These are phyloP conservation scores for Chrysoporthe deuterocubensis DNA, from an alignment of 2,329 filamentous ascomycete species.

Conservation along the genomic window DNA sequence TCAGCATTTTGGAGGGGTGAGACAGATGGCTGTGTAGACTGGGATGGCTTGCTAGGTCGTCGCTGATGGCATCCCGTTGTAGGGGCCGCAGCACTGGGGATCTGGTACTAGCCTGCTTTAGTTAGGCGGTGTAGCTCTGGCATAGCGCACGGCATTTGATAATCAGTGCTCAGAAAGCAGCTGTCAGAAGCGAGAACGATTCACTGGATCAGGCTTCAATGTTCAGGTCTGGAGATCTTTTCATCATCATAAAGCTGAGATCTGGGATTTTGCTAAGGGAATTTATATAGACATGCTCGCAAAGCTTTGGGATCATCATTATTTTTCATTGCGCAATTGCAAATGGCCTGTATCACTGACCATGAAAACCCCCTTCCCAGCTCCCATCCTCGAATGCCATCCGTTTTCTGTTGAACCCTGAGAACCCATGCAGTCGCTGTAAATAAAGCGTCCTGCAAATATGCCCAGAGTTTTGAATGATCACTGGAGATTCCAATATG, in stretches of 20 bases:
- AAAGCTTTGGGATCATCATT: neutral
- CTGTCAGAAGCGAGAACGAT: neutral
- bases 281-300: neutral
- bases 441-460: neutral
- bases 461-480: neutral
- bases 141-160: neutral
- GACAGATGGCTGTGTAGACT: neutral
- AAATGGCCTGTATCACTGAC: neutral
- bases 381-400: neutral
- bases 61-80: neutral
- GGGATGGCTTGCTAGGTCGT: neutral
- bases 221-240: neutral
- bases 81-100: neutral
- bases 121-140: slow-evolving; percentile 14
- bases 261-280: neutral
- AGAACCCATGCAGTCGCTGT: neutral
- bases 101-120: slow-evolving; percentile 1
- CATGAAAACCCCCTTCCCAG: neutral
- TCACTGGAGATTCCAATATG: neutral
- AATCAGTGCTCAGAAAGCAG: neutral
- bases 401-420: neutral
- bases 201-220: neutral
- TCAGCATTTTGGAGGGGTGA: neutral
- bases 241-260: neutral
- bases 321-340: neutral